Evolutionary conservation across 257 asterid genomes (phyloP).

Genomic region (Solanum virginianum): DNA sequence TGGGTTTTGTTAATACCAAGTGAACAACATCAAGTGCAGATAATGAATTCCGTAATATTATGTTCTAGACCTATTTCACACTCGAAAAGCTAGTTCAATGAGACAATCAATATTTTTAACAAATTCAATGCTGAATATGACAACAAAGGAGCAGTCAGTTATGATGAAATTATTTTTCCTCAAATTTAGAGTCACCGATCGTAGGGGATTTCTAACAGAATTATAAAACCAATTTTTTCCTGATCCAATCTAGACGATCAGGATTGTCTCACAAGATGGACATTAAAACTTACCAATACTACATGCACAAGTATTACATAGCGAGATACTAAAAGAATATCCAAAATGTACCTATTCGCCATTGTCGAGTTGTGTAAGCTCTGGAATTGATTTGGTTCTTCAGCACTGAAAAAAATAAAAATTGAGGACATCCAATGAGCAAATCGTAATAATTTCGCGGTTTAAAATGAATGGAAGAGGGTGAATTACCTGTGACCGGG

Average conservation of each 20-base stretch:
- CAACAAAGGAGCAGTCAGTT: background rate
- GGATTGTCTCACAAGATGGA: background rate
- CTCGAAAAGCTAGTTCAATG: background rate
- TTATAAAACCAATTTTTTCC: background rate
- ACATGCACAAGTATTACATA: background rate
- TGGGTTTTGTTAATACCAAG: background rate
- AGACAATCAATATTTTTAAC: no score
- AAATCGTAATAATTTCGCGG: background rate
- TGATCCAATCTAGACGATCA: slow-evolving; percentile 10
- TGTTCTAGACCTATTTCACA: background rate
- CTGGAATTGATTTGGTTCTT: slow-evolving; percentile 17
- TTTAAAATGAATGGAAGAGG: background rate
- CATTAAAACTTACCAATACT: background rate
- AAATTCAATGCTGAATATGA: background rate
- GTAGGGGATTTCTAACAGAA: background rate
- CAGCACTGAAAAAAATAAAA: slow-evolving; percentile 9
- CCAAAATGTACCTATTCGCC: slow-evolving; percentile 26
- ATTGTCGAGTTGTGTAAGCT: slow-evolving; percentile 39
- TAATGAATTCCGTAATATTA: background rate
- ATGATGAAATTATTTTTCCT: background rate
- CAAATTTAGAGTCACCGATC: background rate
- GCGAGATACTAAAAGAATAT: background rate
- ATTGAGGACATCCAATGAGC: background rate
- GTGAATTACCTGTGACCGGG: slow-evolving; percentile 33
- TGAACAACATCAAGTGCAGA: background rate